Percentiles rank a stretch among this genome's conserved stretches.
Evolutionary conservation across 805 yeast genomes (phyloP).

Genomic region (Teunomyces barrocoloradensis): DNA sequence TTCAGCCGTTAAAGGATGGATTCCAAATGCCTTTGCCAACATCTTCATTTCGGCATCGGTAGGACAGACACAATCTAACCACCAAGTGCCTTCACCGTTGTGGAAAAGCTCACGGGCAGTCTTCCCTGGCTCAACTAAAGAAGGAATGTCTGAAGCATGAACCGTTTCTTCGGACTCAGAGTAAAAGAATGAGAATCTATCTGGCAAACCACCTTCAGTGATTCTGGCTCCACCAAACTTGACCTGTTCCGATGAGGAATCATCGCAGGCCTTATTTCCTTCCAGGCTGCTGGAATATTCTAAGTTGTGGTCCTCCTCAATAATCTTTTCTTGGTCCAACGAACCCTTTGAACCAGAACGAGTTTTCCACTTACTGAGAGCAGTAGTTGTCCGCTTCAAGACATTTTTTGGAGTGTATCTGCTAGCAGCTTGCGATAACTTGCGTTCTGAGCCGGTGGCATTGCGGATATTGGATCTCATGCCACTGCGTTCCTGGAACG

Average conservation of each 20-base stretch:
- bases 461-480: neutral
- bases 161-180: constrained; percentile 27
- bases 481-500: constrained; percentile 18
- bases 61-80: constrained; percentile 90
- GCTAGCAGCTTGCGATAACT: constrained; percentile 45
- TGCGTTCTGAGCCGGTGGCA: neutral
- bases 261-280: constrained; percentile 11
- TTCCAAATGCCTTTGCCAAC: constrained; percentile 89
- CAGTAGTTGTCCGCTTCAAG: constrained; percentile 13
- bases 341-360: neutral
- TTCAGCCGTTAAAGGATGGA: constrained; percentile 97
- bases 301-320: constrained; percentile 22
- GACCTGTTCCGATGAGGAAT: constrained; percentile 31
- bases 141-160: constrained; percentile 26
- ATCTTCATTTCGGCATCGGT: constrained; percentile 94
- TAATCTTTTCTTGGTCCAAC: neutral
- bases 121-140: constrained; percentile 19
- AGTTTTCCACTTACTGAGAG: constrained; percentile 1
- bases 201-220: constrained; percentile 50
- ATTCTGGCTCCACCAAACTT: constrained; percentile 39
- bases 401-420: constrained; percentile 58
- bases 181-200: constrained; percentile 35
- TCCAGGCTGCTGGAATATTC: constrained; percentile 14
- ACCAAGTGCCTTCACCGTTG: constrained; percentile 28
- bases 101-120: constrained; percentile 22